These are phyloP conservation scores for Letharia columbiana DNA, from an alignment of 495 filamentous ascomycete genomes.

Conservation along the genomic window DNA sequence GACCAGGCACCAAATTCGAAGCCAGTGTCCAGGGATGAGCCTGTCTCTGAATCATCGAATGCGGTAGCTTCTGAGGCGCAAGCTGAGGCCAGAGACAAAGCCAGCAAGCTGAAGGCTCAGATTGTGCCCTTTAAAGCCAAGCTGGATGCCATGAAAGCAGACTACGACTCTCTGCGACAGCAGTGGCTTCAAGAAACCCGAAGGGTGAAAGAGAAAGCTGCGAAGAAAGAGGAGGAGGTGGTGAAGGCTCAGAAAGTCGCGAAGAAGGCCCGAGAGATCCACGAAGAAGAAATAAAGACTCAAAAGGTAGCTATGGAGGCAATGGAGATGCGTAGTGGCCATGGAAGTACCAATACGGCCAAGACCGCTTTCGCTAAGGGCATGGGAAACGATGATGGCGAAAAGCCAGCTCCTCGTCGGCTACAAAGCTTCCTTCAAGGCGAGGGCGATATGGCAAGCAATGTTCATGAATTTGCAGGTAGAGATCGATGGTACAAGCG, in stretches of 20 bases:
- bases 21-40: not conserved
- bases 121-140: slow-evolving; percentile 24
- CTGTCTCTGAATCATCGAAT: not conserved
- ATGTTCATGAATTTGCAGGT: slow-evolving; percentile 28
- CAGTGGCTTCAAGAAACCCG: slow-evolving; percentile 20
- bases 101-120: slow-evolving; percentile 21
- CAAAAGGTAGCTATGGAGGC: slow-evolving; percentile 28
- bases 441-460: slow-evolving; percentile 32
- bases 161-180: slow-evolving; percentile 18
- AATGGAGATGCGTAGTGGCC: slow-evolving; percentile 23
- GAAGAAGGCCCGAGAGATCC: slow-evolving; percentile 21
- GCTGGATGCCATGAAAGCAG: slow-evolving; percentile 16
- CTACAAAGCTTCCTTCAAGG: slow-evolving; percentile 21
- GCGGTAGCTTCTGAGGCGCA: slow-evolving; percentile 3
- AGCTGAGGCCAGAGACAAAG: slow-evolving; percentile 1
- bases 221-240: slow-evolving; percentile 38
- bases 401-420: slow-evolving; percentile 12
- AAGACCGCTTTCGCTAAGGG: not conserved
- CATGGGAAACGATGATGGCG: not conserved
- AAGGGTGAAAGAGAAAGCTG: slow-evolving; percentile 19
- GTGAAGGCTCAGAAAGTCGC: slow-evolving; percentile 24
- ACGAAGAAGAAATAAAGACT: slow-evolving; percentile 22
- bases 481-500: slow-evolving; percentile 31
- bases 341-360: slow-evolving; percentile 5
- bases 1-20: not conserved